Evolutionary conservation across 148 eudicot species (phyloP), one percentile per base, ranked within the genome.

Genomic region (Nyssa sinensis): DNA sequence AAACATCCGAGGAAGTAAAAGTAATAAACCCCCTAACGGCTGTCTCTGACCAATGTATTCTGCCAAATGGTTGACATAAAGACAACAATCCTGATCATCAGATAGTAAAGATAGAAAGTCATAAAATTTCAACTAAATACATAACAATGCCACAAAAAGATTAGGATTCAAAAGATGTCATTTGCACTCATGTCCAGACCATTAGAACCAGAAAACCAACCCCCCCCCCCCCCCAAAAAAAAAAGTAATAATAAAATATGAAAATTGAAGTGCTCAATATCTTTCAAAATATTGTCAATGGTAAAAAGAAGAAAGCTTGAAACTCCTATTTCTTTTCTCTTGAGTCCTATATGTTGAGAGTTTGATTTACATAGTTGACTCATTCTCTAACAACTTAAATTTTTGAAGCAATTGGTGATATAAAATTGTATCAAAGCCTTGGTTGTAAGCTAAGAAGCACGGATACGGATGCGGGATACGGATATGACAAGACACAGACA

Each of bases 21-120:
- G 85, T 55, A 96, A 75, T 37, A 96, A 79, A 68, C 99, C 99
- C 29, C 99, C 99, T 66, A 96, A 83, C 60, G 89, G 88, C 81
- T 88, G 89, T 74, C 80, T 89, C 76, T 84, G 81, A 59, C 70
- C 90, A 83, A 96, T 82, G 81, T 84, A 91, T 68, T 91, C 99
- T 96, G 91, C 77, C 73, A 77, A 58, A 60, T 61, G 28, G 68
- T 66, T 51, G 25, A 13, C 35, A 44, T 31, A 24, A 34, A 57
- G 28, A 62, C 9, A 63, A 29, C 33, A 61, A 17, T 53, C 37
- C n/a, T 31, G 55, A 69, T 66, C 76, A 69, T 66, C 76, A 72
- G 66, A 60, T 32, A 3, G 39, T 69, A 70, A 71, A 35, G 5
- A 21, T 10, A 34, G 47, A 12, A 51, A 65, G 27, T 28, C 31